Conservation (phyloP, 2,329 filamentous ascomycete genomes). For the Colletotrichum cereale region DNA sequence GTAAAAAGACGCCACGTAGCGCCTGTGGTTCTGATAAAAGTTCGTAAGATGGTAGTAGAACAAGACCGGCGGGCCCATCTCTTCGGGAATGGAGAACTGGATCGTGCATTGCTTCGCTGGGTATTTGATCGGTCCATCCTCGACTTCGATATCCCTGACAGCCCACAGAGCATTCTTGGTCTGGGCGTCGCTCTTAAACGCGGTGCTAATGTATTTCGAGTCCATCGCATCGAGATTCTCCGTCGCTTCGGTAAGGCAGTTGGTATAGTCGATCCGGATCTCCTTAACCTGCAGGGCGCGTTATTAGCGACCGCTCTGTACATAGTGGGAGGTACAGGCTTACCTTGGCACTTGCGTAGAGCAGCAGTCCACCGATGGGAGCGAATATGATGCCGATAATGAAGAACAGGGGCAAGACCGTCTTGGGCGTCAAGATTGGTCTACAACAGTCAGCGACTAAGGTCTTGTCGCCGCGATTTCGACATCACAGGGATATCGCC, state of each 20-base stretch:
- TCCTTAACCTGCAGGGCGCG: constrained; percentile 79
- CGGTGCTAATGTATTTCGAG: constrained; percentile 68
- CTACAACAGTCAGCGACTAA: constrained; percentile 58
- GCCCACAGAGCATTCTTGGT: constrained; percentile 57
- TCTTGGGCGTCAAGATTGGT: constrained; percentile 95
- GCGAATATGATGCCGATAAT: constrained; percentile 91
- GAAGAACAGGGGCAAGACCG: constrained; percentile 92
- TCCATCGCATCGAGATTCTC: constrained; percentile 62
- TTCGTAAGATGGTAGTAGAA: constrained; percentile 97
- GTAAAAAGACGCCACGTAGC: constrained; percentile 93
- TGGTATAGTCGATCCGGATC: constrained; percentile 89
- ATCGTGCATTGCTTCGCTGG: constrained; percentile 74
- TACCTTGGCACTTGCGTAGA: constrained; percentile 88
- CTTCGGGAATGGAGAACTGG: constrained; percentile 82
- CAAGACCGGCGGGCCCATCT: constrained; percentile 84
- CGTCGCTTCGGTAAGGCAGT: constrained; percentile 74
- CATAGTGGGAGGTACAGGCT: constrained; percentile 42
- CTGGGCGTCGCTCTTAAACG: constrained; percentile 74
- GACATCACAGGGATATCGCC: constrained; percentile 45
- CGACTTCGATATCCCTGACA: constrained; percentile 55
- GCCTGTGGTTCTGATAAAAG: constrained; percentile 98
- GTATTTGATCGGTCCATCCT: constrained; percentile 50
- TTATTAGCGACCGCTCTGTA: not conserved
- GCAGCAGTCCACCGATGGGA: constrained; percentile 86
- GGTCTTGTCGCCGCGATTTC: constrained; percentile 5